A percentile compares a stretch with the other conserved stretches of the same genome.
phyloP scores from a whole-genome alignment of 306 rosid species.

The Clitoria ternatea region DNA sequence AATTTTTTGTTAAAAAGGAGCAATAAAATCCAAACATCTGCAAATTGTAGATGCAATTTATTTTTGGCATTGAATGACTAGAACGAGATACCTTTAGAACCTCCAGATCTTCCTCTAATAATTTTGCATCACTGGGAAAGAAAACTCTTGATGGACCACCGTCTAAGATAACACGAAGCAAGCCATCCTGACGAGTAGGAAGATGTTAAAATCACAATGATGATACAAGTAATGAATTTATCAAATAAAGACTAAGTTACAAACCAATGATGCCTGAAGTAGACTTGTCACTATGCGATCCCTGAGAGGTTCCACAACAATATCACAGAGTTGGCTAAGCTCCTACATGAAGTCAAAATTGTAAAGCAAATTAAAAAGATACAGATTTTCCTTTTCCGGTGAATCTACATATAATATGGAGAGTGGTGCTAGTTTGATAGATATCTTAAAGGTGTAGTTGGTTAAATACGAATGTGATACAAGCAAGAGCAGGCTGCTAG shows the following conservation, averaged over 20 bases:
- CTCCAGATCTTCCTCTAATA: conserved; percentile 92
- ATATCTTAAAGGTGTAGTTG: not conserved
- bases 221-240: conserved; percentile 15
- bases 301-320: conserved; percentile 93
- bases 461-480: not conserved
- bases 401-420: not conserved
- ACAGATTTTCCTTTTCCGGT: not conserved
- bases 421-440: not conserved
- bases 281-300: conserved; percentile 96
- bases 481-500: not conserved
- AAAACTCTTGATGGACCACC: conserved; percentile 87
- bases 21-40: not conserved
- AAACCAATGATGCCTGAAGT: conserved; percentile 95
- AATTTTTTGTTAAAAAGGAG: not conserved
- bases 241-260: conserved; percentile 20
- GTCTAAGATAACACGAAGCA: conserved; percentile 82
- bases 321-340: conserved; percentile 79
- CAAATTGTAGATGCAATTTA: conserved; percentile 9
- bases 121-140: conserved; percentile 61
- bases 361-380: conserved; percentile 11
- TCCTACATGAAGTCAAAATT: conserved; percentile 48
- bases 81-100: conserved; percentile 63
- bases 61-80: conserved; percentile 10
- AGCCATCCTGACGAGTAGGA: conserved; percentile 71
- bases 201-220: conserved; percentile 22